Evolutionary conservation across 2,329 filamentous ascomycete species (phyloP), one percentile per base, ranked within the genome.

Genomic region (Beauveria caledonica): DNA sequence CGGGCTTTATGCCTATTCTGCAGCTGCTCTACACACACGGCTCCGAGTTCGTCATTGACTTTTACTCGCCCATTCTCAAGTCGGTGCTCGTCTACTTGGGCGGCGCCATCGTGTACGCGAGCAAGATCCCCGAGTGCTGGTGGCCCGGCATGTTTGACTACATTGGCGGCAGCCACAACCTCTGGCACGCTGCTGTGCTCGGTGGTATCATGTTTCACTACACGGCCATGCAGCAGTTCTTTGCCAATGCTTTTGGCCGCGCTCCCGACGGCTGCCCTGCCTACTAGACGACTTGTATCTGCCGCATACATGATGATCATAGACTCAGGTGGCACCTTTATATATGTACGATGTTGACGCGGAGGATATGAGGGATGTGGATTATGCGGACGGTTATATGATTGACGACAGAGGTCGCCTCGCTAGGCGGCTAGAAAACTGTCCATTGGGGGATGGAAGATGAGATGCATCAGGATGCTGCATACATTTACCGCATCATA

Each of bases 181-280:
- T 99, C 62, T 99, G 94, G 94, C 94, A 99, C 74, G 76, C 96
- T 39, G 94, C 94, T 8, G 94, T 99, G 11, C 78, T 99, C 29
- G 91, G 92, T 17, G 94, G 94, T 11, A 99, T 99, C 61, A 74
- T 97, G n/a, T 97, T 96, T 72, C 94, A 99, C 74, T 99, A 97
- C 75, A 82, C 83, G 23, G 94, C 94, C 19, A 97, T 99, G 93
- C 90, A 97, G 73, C 84, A 92, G 60, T 94, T 99, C 74, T 99
- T 99, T 70, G 81, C 88, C 5, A 82, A 81, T 45, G 90, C 90
- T 11, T 93, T 93, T 73, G 75, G 79, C 65, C 82, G 88, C 62
- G 88, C 88, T 2, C 71, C 85, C 70, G 79, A 75, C 51, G 81
- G 80, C n/a, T 86, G 83, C 68, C 78, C 81, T 21, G 70, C 76